Base-by-base conservation (phyloP, 306 rosid species). In the Quercus engelmannii region DNA sequence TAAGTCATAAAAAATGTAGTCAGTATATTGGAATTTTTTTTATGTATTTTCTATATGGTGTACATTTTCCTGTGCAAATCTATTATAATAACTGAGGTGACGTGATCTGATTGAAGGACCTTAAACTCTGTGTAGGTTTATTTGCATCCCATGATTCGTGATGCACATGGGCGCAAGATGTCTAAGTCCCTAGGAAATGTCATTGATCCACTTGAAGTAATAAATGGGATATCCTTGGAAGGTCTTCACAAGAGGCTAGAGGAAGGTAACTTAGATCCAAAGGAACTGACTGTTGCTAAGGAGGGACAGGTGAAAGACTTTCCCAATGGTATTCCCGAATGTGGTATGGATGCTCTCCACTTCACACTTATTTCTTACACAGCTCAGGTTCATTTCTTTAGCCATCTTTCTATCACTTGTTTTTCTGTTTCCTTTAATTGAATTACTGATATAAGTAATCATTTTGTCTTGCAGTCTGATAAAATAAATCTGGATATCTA, bases 101-200 rank as follows among this genome's bases (percentile, higher is more conserved):
- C 9, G 0, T 31, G 6, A 19, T 67, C 8, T 59, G 59, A 76
- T 68, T 8, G 46, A 74, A 61, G 64, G 55, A 55, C 25, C 73
- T 23, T 67, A 69, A 79, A 80, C 54, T 57, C 46, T 58, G 28
- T 81, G 80, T 88, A 95, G 99, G 85, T 93, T 80, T 93, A 95
- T 90, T 87, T 95, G 85, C 99, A 95, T 81, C 98, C 96, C n/a
- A 90, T 93, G 97, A 82, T 91, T 82, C 98, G 94, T 35, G 99
- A 95, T 90, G 99, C 99, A 26, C 99, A 90, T 83, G 99, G 98
- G 19, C 96, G 96, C 74, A 93, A 95, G 89, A 95, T 93, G 98
- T 93, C 97, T 35, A 95, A 93, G 87, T 95, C 99, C 57, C 83
- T 95, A 75, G 98, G 99, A 81, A 93, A 95, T 89, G 99, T 95